These are phyloP conservation scores for Cercophora scortea DNA, from an alignment of 495 filamentous ascomycete species.

Conservation along the genomic window DNA sequence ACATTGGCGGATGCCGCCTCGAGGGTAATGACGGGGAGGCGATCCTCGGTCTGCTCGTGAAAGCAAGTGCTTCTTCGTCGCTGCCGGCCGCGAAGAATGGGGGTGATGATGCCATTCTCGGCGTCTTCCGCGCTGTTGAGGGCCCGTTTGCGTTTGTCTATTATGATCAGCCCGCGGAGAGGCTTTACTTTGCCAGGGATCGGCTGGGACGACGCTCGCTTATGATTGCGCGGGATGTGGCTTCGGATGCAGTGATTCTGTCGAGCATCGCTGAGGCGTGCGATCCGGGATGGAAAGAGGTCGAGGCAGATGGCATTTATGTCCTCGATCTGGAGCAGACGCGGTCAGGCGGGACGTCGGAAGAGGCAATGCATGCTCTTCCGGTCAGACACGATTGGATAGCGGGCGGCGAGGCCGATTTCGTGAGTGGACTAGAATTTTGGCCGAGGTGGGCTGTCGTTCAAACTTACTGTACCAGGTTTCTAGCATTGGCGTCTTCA, in stretches of 20 bases:
- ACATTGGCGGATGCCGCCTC: constrained; percentile 47
- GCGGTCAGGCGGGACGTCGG: too few relatives aligned
- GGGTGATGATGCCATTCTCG: constrained; percentile 39
- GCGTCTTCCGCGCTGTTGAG: constrained; percentile 54
- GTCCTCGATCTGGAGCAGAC: constrained; percentile 41
- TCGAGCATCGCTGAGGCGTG: constrained; percentile 65
- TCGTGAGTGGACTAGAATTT: constrained; percentile 29
- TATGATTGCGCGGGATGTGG: constrained; percentile 41
- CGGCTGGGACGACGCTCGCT: constrained; percentile 81
- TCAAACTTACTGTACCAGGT: constrained; percentile 44
- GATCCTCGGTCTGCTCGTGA: constrained; percentile 57
- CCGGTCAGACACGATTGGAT: constrained; percentile 16
- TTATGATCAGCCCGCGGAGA: constrained; percentile 54
- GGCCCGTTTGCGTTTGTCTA: constrained; percentile 93
- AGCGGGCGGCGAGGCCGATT: constrained; percentile 11
- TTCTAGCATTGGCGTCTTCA: constrained; percentile 54
- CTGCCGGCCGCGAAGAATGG: constrained; percentile 8
- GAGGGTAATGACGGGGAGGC: constrained; percentile 68
- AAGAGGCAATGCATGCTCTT: neutral
- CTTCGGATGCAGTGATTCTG: constrained; percentile 48
- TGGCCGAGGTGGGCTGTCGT: constrained; percentile 7
- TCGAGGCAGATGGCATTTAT: constrained; percentile 74
- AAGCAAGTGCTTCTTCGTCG: constrained; percentile 33
- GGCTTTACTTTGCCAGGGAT: constrained; percentile 76
- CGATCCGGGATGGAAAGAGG: constrained; percentile 59